These are phyloP conservation scores for Phytophthora litchii DNA, from an alignment of 352 stramenopile genomes.

Conservation along the genomic window DNA sequence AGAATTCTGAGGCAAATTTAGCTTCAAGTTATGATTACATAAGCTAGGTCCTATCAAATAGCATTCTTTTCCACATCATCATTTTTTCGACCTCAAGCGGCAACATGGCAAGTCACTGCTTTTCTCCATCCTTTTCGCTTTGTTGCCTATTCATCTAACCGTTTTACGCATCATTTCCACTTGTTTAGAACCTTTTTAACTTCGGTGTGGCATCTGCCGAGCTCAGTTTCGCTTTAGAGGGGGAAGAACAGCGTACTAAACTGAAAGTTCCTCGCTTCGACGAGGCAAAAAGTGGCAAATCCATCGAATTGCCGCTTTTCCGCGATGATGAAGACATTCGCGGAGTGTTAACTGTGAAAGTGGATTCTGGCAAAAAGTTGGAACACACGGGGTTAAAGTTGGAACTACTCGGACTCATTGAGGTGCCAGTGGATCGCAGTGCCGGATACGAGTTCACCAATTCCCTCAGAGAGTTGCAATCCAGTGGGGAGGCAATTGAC, in stretches of 20 bases:
- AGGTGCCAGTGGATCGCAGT: conserved; percentile 82
- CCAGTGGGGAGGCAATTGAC: conserved; percentile 70
- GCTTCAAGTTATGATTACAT: neutral
- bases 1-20: too few relatives aligned
- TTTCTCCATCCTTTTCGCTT: neutral
- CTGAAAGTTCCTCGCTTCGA: conserved; percentile 23
- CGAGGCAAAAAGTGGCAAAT: conserved; percentile 34
- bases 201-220: conserved; percentile 52
- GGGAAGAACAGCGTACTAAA: conserved; percentile 32
- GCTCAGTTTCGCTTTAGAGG: conserved; percentile 47
- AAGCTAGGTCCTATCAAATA: neutral
- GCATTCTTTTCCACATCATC: neutral
- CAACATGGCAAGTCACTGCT: conserved; percentile 9
- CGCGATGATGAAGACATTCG: conserved; percentile 59
- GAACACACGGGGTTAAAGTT: conserved; percentile 97
- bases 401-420: conserved; percentile 95
- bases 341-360: conserved; percentile 65
- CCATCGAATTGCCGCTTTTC: conserved; percentile 58
- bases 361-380: conserved; percentile 92
- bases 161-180: neutral
- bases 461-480: conserved; percentile 90
- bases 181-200: conserved; percentile 56
- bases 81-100: too few relatives aligned
- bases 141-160: neutral
- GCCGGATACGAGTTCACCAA: conserved; percentile 93